Evolutionary conservation across 441 rosid species (phyloP), one percentile per base, ranked within the genome.

Genomic region (Adansonia grandidieri): DNA sequence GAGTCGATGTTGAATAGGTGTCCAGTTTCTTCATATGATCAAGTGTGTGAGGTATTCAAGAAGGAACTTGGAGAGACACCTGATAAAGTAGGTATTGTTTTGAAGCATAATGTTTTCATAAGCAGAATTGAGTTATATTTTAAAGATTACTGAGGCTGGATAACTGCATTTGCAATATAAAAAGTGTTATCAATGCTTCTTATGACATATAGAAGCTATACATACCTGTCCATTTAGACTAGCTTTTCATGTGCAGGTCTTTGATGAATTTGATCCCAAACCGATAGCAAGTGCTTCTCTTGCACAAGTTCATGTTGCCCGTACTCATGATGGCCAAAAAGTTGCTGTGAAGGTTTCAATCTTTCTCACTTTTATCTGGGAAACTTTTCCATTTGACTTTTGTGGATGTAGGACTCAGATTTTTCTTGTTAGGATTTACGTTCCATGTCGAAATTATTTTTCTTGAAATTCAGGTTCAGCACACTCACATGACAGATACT

Each of bases 291-390:
- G 98, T 86, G 98, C 99, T 82, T 94, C 99, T 76, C 96, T 96
- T 71, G 99, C 99, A 67, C 98, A 96, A 93, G 98, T 96, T 86
- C 99, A 96, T 88, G 92, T 92, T 83, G 98, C 98, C 75, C 85
- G 77, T 24, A 91, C 88, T 0, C 86, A 40, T 73, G 92, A 86
- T 73, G 98, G 98, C 44, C 82, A 82, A 84, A 96, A 93, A 85
- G 93, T 96, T 75, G 97, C 98, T 64, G 98, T 94, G 80, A 96
- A 94, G 99, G 99, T 96, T 68, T 75, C 50, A 58, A 3, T 74
- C 61, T 9, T 72, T 71, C 51, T 81, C 47, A 28, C 74, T 54
- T 77, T 71, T 75, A 71, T 47, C 71, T 72, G 40, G 71, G 77
- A 74, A 54, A 62, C 17, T 14, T 78, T 73, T 56, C 28, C 47